Conservation (phyloP, 768 basidiomycete species). For the Mycena leptocephala region DNA sequence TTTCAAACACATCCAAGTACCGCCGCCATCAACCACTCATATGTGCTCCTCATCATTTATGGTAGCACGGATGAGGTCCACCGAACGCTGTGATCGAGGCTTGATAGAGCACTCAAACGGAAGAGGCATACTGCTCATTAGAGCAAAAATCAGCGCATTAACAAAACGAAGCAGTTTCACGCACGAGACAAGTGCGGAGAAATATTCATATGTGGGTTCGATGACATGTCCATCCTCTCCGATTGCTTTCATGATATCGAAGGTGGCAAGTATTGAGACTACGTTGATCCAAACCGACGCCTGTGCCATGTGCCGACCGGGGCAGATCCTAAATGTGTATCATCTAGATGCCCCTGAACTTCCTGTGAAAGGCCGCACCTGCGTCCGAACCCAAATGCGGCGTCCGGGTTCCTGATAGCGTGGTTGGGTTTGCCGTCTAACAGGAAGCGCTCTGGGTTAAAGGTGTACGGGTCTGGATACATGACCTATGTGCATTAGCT, state of each 20-base stretch:
- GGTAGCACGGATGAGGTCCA: neutral
- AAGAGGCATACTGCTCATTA: neutral
- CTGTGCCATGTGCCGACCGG: conserved; percentile 42
- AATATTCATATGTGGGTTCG: conserved; percentile 21
- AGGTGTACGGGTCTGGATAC: conserved; percentile 55
- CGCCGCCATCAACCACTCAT: too few relatives aligned
- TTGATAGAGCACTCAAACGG: conserved; percentile 12
- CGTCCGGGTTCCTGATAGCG: conserved; percentile 24
- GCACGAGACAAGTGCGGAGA: neutral
- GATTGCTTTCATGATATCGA: conserved; percentile 43
- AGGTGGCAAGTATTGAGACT: conserved; percentile 42
- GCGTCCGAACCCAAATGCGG: conserved; percentile 43
- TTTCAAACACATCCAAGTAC: too few relatives aligned
- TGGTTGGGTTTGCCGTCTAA: conserved; percentile 40
- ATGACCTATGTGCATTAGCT: conserved; percentile 9
- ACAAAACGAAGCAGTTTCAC: neutral
- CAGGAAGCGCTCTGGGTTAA: conserved; percentile 57
- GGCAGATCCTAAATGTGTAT: conserved; percentile 22
- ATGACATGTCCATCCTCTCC: conserved; percentile 41
- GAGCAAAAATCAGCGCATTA: neutral
- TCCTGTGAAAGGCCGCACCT: conserved; percentile 22
- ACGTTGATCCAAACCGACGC: conserved; percentile 43
- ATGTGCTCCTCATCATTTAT: neutral
- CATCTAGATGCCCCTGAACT: neutral
- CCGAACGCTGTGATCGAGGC: neutral